Conservation (phyloP, 78 protist species). For the Emiliania huxleyi region DNA sequence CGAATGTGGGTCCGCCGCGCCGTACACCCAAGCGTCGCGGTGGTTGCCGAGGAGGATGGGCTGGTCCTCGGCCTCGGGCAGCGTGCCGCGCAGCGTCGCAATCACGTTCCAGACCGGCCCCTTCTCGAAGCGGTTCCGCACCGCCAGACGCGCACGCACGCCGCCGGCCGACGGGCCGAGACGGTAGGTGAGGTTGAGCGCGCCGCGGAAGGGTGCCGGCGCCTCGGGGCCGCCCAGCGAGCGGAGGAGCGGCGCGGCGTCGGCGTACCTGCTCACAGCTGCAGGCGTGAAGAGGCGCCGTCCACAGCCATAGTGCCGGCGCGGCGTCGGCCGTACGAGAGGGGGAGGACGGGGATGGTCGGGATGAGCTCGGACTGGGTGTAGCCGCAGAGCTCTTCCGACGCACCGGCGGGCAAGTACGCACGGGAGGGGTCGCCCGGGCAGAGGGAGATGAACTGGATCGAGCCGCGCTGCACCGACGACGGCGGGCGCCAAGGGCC, state of each 20-base stretch:
- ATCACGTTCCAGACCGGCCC: neutral
- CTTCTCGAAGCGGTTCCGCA: neutral
- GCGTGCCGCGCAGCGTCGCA: neutral
- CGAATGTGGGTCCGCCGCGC: constrained; percentile 44
- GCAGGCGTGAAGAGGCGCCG: too few species aligned
- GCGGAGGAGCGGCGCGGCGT: neutral
- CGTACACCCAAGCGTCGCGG: constrained; percentile 64
- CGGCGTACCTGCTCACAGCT: too few species aligned
- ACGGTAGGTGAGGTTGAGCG: neutral
- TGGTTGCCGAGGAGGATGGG: constrained; percentile 42
- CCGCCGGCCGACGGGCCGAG: neutral
- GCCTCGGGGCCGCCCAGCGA: neutral
- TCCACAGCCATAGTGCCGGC: too few species aligned
- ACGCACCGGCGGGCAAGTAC: neutral
- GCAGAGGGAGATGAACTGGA: constrained; percentile 41
- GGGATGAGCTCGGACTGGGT: neutral
- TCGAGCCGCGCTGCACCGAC: constrained; percentile 55
- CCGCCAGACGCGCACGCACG: neutral
- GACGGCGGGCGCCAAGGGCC: constrained; percentile 61
- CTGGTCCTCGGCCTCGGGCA: neutral
- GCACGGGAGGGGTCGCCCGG: constrained; percentile 39
- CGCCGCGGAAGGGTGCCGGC: neutral
- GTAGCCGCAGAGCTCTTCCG: neutral
- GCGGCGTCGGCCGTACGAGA: neutral
- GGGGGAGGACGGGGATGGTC: constrained; percentile 27